These are phyloP conservation scores for Stentor coeruleus DNA, from an alignment of 73 alveolate species.

Conservation along the genomic window DNA sequence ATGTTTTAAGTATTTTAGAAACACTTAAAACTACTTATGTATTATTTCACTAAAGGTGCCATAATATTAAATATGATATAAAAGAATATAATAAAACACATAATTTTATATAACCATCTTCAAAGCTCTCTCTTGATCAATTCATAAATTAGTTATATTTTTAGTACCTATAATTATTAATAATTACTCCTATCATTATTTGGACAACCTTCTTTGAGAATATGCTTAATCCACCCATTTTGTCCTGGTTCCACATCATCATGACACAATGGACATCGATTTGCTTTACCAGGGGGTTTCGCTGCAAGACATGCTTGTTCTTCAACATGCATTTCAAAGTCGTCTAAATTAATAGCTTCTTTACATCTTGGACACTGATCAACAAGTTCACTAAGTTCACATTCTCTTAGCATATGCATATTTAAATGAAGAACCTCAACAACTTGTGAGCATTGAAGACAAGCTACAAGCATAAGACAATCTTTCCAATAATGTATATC, in stretches of 20 bases:
- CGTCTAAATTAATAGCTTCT: slow-evolving; percentile 76
- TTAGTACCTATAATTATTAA: no score
- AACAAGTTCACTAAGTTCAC: slow-evolving; percentile 73
- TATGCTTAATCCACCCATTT: slow-evolving; percentile 90
- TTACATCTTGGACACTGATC: slow-evolving; percentile 85
- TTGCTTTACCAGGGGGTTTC: slow-evolving; percentile 66
- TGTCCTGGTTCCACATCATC: slow-evolving; percentile 77
- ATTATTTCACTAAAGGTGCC: no score
- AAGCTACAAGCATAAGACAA: slow-evolving; percentile 85
- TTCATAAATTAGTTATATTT: no score
- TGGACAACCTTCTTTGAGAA: slow-evolving; percentile 73
- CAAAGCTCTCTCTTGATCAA: no score
- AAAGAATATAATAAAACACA: no score
- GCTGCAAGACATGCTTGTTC: slow-evolving; percentile 35
- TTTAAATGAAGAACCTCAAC: slow-evolving; percentile 78
- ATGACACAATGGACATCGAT: slow-evolving; percentile 98
- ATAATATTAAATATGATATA: no score
- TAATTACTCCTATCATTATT: slow-evolving; percentile 81
- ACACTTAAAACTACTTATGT: no score
- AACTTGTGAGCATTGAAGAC: slow-evolving; percentile 82
- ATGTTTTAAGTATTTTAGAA: no score
- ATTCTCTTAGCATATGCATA: slow-evolving; percentile 81
- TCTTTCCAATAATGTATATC: slow-evolving; percentile 88
- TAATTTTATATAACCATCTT: no score
- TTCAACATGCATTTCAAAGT: slow-evolving; percentile 82